A percentile compares a stretch with the other conserved stretches of the same genome.
These are phyloP conservation scores for Hansenula lynferdii DNA, from an alignment of 1,139 yeast species.

Conservation along the genomic window DNA sequence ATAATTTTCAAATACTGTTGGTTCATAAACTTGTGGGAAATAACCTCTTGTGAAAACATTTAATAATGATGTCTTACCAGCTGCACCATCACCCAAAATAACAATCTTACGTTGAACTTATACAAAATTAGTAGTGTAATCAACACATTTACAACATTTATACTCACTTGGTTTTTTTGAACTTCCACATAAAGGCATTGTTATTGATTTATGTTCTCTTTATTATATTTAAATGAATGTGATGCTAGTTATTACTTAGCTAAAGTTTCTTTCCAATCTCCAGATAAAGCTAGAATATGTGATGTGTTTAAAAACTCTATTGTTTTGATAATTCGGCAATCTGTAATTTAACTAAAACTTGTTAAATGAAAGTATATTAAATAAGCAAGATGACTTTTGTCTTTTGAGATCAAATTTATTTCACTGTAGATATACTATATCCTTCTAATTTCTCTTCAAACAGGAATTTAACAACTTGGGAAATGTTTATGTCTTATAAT, in stretches of 20 bases:
- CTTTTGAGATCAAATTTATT: too few species aligned
- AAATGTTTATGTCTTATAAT: conserved; percentile 1
- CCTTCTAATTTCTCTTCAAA: not conserved
- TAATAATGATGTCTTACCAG: conserved; percentile 85
- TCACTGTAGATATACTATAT: too few species aligned
- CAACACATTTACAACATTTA: not conserved
- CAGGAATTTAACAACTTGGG: not conserved
- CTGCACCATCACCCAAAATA: conserved; percentile 97
- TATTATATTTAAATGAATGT: too few species aligned
- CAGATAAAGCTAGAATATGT: too few species aligned
- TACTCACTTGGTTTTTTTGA: conserved; percentile 56
- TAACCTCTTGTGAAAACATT: conserved; percentile 97
- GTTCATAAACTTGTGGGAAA: conserved; percentile 97
- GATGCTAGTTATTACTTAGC: too few species aligned
- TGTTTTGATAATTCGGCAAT: too few species aligned
- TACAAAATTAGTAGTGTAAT: conserved; percentile 4
- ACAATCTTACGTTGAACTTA: conserved; percentile 84
- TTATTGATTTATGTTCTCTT: too few species aligned
- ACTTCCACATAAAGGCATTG: conserved; percentile 70
- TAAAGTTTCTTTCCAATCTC: too few species aligned
- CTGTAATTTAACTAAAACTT: too few species aligned
- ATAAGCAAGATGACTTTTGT: too few species aligned
- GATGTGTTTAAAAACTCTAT: too few species aligned
- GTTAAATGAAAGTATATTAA: too few species aligned
- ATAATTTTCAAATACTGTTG: conserved; percentile 96